Evolutionary conservation across 345 rosid genomes (phyloP).

Genomic region (Hibiscus syriacus): DNA sequence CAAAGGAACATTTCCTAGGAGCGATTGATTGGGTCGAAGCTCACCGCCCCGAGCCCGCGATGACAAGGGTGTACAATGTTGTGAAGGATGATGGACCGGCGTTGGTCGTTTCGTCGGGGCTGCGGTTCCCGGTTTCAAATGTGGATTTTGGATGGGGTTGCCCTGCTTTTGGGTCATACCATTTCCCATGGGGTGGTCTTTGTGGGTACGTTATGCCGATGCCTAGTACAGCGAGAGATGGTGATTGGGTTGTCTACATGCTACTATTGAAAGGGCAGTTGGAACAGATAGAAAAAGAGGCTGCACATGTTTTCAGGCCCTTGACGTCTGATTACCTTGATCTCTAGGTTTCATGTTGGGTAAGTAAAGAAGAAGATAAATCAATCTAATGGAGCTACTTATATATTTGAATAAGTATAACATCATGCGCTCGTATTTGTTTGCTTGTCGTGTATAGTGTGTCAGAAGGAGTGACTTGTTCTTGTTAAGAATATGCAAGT

Average conservation of each 20-base stretch:
- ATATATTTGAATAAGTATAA: too few species aligned
- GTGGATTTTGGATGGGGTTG: conserved; percentile 10
- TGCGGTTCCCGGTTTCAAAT: conserved; percentile 3
- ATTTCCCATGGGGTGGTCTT: conserved; percentile 7
- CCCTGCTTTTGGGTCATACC: conserved; percentile 4
- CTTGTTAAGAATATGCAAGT: too few species aligned
- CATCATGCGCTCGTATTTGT: too few species aligned
- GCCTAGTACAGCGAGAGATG: background rate
- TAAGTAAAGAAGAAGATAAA: background rate
- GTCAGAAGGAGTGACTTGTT: too few species aligned
- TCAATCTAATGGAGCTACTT: too few species aligned
- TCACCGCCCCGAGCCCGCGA: background rate
- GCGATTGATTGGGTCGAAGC: conserved; percentile 59
- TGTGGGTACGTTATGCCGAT: conserved; percentile 7
- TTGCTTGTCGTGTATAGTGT: too few species aligned
- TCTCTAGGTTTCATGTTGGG: background rate
- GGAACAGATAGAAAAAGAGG: background rate
- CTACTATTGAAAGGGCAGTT: background rate
- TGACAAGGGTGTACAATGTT: background rate
- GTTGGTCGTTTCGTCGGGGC: background rate
- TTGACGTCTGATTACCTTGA: conserved; percentile 1
- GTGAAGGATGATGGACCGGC: conserved; percentile 2
- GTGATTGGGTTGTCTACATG: conserved; percentile 33
- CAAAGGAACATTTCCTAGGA: conserved; percentile 47
- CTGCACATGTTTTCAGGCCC: background rate